phyloP scores from a whole-genome alignment of 2,329 filamentous ascomycete genomes.

The Botryotinia calthae region DNA sequence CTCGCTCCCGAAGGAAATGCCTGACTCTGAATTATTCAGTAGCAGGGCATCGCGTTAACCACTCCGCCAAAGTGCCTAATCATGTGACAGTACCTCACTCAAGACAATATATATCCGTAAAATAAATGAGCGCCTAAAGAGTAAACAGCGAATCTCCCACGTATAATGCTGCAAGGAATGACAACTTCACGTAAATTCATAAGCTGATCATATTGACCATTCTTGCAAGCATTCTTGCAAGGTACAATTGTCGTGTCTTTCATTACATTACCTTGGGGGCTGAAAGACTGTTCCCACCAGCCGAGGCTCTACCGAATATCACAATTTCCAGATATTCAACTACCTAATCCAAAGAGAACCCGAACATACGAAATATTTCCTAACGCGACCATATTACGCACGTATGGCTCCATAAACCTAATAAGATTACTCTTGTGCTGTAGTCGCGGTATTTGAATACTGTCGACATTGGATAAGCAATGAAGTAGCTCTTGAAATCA shows the following conservation, averaged over 20 bases:
- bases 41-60: slow-evolving; percentile 18
- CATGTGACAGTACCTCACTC: accelerated
- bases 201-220: background rate
- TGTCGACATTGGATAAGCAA: background rate
- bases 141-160: background rate
- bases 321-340: background rate
- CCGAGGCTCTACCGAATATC: background rate
- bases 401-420: background rate
- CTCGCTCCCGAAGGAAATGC: slow-evolving; percentile 15
- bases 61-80: too few relatives aligned
- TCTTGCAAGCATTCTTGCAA: background rate
- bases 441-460: background rate
- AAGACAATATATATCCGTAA: background rate
- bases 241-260: background rate
- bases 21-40: background rate
- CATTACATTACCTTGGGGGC: background rate
- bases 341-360: background rate
- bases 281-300: background rate
- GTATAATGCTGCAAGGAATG: background rate
- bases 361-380: background rate
- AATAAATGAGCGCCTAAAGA: accelerated
- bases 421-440: background rate
- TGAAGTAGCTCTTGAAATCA: background rate
- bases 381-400: background rate
- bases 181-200: background rate